Evolutionary conservation across 2,329 filamentous ascomycete species (phyloP), one percentile per base, ranked within the genome.

Genomic region (Phyllosticta ampelicida): DNA sequence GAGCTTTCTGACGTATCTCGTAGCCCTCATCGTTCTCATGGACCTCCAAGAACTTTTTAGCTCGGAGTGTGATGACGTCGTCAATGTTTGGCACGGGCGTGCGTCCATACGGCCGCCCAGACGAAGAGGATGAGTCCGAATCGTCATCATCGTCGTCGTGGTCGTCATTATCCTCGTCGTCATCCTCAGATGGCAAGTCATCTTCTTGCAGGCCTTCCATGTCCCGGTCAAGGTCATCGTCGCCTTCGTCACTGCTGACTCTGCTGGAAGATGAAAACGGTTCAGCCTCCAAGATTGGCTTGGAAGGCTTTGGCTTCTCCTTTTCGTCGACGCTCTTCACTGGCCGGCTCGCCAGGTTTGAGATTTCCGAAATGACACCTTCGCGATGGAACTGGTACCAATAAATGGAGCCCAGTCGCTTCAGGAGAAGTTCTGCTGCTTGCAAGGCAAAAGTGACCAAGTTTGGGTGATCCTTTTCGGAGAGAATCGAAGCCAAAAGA

Each of bases 371-470:
- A 64, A 97, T 91, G 50, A 99, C 94, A 36, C 94, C 94, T 74
- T 99, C 95, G 0, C 94, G 88, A 68, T 99, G 95, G 65, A 99
- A 92, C 66, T 99, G 95, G 66, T 96, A 95, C 23, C 89, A 86
- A 68, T 99, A 99, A 28, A 97, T 88, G 20, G 86, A 80, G 62
- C 91, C 89, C 5, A 99, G 77, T 18, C 95, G 85, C 66, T 85
- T 86, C 60, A 96, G 80, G 0, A 99, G 80, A 5, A 99, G 78
- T 70, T 96, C 91, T 0, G 92, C 89, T 44, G 91, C 92, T 67
- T 96, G 89, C 16, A 99, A 77, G 18, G 90, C 92, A 63, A 86
- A 87, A 62, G 90, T 88, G 9, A 97, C 90, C 5, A 99, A 77
- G 1, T 86, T 86, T 0, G 89, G 82, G 64, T 99, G 91, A 65